Base-by-base conservation (phyloP, 768 basidiomycete species). In the Mycena latifolia region DNA sequence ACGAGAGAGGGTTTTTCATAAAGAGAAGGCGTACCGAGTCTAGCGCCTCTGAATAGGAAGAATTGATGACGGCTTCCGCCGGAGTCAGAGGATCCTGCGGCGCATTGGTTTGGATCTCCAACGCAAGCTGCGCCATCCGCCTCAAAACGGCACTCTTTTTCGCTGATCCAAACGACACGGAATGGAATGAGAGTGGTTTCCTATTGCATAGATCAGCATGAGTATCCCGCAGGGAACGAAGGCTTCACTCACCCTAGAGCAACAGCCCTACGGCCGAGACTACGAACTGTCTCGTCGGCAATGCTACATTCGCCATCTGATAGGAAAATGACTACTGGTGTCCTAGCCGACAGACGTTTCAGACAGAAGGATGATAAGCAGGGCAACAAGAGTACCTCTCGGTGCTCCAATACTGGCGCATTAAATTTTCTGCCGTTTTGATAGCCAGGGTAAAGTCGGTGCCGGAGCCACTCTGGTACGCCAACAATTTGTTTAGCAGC, bases 251-350 rank as follows among this genome's bases (percentile, higher is more conserved):
- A 86, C 84, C 88, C 86, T 5, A 80, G 78, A 35, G 79, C 76
- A 46, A 84, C 67, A 0, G 85, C 78, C 2, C 76, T 63, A 14
- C 80, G 80, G 62, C 84, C 82, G 1, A 86, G 61, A 66, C 81
- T 78, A 17, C 81, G 79, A 52, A 86, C 73, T 0, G 73, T 71
- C 9, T 73, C 29, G 43, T 89, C 87, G 0, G 54, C 53, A 28
- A 87, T 75, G 10, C 35, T 15, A 53, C 83, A 83, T 75, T 87
- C 81, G 1, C 88, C 88, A 61, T 87, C 88, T 2, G 88, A 88
- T 10, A 88, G 77, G 74, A 89, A 89, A 59, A 86, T 80, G 29
- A 87, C 73, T 10, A 86, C 78, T 0, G 86, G 85, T 2, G 78
- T 74, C 46, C 85, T 84, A 27, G 33, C 39, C 20, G 12, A n/a